Evolutionary conservation across 495 filamentous ascomycete species (phyloP), one percentile per base, ranked within the genome.

Genomic region (Jackrogersella multiformis): DNA sequence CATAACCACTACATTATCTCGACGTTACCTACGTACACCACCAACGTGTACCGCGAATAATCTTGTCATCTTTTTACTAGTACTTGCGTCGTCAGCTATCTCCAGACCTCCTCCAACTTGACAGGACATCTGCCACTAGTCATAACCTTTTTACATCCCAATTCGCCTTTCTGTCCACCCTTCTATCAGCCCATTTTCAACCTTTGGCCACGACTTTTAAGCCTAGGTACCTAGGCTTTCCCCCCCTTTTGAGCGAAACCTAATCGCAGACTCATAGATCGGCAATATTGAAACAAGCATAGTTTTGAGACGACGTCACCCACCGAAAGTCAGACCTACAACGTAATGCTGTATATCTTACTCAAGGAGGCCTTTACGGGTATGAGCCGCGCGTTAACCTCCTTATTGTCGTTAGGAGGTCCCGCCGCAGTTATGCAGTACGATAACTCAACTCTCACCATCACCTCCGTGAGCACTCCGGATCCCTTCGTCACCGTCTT

Each of bases 401-500:
- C 66, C 21, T 16, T 64, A 2, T 64, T 69, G 23, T 64, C 56
- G 24, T 24, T 64, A 42, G 66, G 62, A 46, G 57, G 41, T 65
- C 49, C 56, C 36, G 51, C 56, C 39, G 56, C 67, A 49, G 45
- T 26, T 34, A 71, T 71, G 58, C 67, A 58, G 24, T 75, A 75
- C 65, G 73, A 75, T 42, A 69, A 73, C 44, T 66, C 73, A 18
- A 71, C 63, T 46, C 52, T 75, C 4, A 75, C 73, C 15, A 51
- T 75, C 44, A 75, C 73, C 12, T 71, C 70, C 7, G 30, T 69
- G 30, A 67, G 70, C n/a, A 69, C 73, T 32, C 73, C 73, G 16
- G 73, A 75, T 39, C 73, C 73, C 10, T 73, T 73, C 24, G 58
- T 75, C n/a, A 71, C 55, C 34, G 41, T 55, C 4, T 73, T 73